These are phyloP conservation scores for Aspergillus chevalieri DNA, from an alignment of 2,329 filamentous ascomycete genomes.

Conservation along the genomic window DNA sequence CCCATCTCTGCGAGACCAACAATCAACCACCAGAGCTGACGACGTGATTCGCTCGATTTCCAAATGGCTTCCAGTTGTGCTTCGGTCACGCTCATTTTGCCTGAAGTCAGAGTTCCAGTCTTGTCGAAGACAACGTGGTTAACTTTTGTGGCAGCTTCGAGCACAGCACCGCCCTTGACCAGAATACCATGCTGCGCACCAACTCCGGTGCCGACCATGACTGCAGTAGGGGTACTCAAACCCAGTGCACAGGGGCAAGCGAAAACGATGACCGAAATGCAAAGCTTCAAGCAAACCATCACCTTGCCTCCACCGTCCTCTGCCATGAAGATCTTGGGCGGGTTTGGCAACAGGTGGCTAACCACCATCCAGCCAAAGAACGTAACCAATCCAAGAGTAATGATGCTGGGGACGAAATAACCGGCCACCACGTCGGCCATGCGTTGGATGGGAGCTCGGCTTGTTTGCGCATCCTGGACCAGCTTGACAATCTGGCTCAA, in stretches of 20 bases:
- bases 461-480: slow-evolving; percentile 96
- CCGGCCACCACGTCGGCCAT: slow-evolving; percentile 87
- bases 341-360: slow-evolving; percentile 74
- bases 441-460: slow-evolving; percentile 85
- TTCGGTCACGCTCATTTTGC: slow-evolving; percentile 87
- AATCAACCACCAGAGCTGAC: slow-evolving; percentile 87
- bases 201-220: slow-evolving; percentile 98
- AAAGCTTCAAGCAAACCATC: slow-evolving; percentile 95
- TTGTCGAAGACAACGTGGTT: slow-evolving; percentile 91
- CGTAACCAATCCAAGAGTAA: slow-evolving; percentile 74
- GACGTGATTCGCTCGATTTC: slow-evolving; percentile 61
- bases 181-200: slow-evolving; percentile 93
- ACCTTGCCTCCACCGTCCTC: slow-evolving; percentile 79
- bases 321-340: slow-evolving; percentile 80
- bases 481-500: slow-evolving; percentile 96
- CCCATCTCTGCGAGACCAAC: slow-evolving; percentile 92
- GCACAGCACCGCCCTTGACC: slow-evolving; percentile 90
- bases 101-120: slow-evolving; percentile 88
- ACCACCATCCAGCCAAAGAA: slow-evolving; percentile 93
- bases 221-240: slow-evolving; percentile 87
- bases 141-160: slow-evolving; percentile 85
- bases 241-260: slow-evolving; percentile 96
- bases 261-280: slow-evolving; percentile 97
- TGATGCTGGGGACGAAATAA: slow-evolving; percentile 87
- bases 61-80: slow-evolving; percentile 62